Evolutionary conservation across 192 early-diverging fungal genomes (phyloP).

Genomic region (Podila epicladia): DNA sequence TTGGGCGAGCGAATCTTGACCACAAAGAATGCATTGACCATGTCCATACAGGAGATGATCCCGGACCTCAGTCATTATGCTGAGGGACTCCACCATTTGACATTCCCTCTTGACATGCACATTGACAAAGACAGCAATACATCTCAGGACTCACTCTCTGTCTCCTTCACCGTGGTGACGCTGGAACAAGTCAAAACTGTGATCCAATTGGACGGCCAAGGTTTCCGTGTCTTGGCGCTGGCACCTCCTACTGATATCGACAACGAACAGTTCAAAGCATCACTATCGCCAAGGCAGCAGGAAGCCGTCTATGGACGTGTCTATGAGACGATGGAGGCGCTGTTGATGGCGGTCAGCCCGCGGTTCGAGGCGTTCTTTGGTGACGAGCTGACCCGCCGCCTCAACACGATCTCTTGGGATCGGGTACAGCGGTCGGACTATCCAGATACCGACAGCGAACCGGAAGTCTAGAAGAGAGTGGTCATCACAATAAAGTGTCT

Average conservation of each 20-base stretch:
- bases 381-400: constrained; percentile 20
- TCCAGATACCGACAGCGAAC: too few relatives aligned
- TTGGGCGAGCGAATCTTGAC: background rate
- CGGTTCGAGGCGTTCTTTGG: constrained; percentile 44
- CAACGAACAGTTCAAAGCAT: background rate
- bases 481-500: too few relatives aligned
- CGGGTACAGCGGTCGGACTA: too few relatives aligned
- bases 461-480: too few relatives aligned
- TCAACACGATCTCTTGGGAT: constrained; percentile 25
- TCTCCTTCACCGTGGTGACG: constrained; percentile 18
- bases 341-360: constrained; percentile 44
- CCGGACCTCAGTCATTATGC: constrained; percentile 38
- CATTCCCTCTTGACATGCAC: constrained; percentile 20
- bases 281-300: constrained; percentile 13
- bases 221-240: constrained; percentile 8
- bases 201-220: constrained; percentile 19
- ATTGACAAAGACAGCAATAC: background rate
- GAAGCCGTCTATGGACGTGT: constrained; percentile 20
- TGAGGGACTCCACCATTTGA: constrained; percentile 18
- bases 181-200: constrained; percentile 1
- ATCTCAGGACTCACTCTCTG: background rate
- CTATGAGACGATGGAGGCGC: constrained; percentile 43
- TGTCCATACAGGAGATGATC: constrained; percentile 13
- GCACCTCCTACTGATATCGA: background rate
- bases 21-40: background rate